These are phyloP conservation scores for Fusarium stilboides DNA, from an alignment of 2,329 filamentous ascomycete species.

Conservation along the genomic window DNA sequence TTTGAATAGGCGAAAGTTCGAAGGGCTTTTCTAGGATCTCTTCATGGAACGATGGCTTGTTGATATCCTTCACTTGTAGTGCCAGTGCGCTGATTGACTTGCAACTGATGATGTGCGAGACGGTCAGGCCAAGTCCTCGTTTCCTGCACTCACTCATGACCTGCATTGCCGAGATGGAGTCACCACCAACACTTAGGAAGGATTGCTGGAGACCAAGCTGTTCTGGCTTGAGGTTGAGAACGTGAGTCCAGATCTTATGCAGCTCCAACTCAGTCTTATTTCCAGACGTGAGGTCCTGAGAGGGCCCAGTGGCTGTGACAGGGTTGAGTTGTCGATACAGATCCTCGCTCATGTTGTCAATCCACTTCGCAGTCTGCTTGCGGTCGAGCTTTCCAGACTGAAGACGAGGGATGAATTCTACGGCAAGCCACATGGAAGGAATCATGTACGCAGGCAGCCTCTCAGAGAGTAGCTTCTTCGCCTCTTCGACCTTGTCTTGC, in stretches of 20 bases:
- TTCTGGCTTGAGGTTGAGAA: constrained; percentile 41
- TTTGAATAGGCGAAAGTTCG: constrained; percentile 40
- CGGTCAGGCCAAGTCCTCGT: constrained; percentile 46
- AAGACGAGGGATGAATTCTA: constrained; percentile 40
- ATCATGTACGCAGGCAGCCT: constrained; percentile 44
- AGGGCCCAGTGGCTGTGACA: not conserved
- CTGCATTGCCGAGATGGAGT: constrained; percentile 61
- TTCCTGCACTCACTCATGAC: constrained; percentile 56
- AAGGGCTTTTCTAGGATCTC: constrained; percentile 21
- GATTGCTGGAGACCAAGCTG: constrained; percentile 43
- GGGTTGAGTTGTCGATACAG: constrained; percentile 40
- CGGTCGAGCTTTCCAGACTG: constrained; percentile 45
- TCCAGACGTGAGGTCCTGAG: not conserved
- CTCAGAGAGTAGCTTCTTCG: constrained; percentile 30
- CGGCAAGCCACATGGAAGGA: constrained; percentile 40
- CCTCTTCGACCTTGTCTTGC: constrained; percentile 17
- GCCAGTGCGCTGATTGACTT: constrained; percentile 45
- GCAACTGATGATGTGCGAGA: constrained; percentile 50
- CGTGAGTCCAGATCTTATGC: constrained; percentile 37
- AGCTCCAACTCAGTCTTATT: constrained; percentile 23
- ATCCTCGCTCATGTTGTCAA: constrained; percentile 31
- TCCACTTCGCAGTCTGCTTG: constrained; percentile 31
- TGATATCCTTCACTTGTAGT: constrained; percentile 25
- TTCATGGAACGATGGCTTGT: not conserved
- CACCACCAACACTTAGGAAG: constrained; percentile 59